A percentile compares a stretch with the other conserved stretches of the same genome.
Evolutionary conservation across 73 alveolate species (phyloP).

Genomic region (Uronychia binucleata): DNA sequence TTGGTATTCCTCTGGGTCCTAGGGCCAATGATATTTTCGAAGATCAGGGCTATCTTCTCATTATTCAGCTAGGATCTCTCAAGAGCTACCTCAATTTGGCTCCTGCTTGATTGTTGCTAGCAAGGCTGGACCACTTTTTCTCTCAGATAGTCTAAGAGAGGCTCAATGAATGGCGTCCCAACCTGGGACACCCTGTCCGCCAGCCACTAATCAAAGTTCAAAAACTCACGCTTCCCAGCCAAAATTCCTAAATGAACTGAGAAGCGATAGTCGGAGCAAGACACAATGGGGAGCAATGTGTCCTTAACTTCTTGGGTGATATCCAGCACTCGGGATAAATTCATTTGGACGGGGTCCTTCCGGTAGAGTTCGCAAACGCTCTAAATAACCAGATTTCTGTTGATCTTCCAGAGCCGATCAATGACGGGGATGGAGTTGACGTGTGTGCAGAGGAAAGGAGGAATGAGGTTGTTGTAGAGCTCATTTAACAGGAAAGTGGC

Average conservation of each 20-base stretch:
- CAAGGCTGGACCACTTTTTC: slow-evolving; percentile 81
- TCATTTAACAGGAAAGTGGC: slow-evolving; percentile 47
- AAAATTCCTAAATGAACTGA: slow-evolving; percentile 94
- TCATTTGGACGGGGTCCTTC: slow-evolving; percentile 80
- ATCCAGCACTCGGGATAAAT: slow-evolving; percentile 84
- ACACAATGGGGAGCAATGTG: slow-evolving; percentile 86
- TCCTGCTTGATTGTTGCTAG: slow-evolving; percentile 53
- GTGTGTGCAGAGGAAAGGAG: slow-evolving; percentile 86
- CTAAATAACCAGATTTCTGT: slow-evolving; percentile 80
- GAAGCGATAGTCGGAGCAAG: slow-evolving; percentile 89
- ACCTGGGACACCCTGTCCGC: slow-evolving; percentile 78
- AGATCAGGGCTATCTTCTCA: slow-evolving; percentile 87
- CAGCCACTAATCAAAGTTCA: slow-evolving; percentile 96
- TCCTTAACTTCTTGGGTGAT: slow-evolving; percentile 91
- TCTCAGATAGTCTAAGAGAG: slow-evolving; percentile 87
- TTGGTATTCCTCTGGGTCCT: slow-evolving; percentile 62
- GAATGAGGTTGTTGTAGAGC: slow-evolving; percentile 29
- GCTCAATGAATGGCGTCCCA: slow-evolving; percentile 91
- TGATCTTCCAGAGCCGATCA: slow-evolving; percentile 81
- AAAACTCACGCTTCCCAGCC: slow-evolving; percentile 97
- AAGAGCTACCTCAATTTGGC: slow-evolving; percentile 65
- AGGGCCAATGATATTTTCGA: slow-evolving; percentile 72
- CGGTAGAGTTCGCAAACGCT: slow-evolving; percentile 86
- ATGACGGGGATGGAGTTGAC: slow-evolving; percentile 81
- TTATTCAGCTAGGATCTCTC: slow-evolving; percentile 90